Conservation (phyloP, 208 protist genomes). For the Entamoeba histolytica region DNA sequence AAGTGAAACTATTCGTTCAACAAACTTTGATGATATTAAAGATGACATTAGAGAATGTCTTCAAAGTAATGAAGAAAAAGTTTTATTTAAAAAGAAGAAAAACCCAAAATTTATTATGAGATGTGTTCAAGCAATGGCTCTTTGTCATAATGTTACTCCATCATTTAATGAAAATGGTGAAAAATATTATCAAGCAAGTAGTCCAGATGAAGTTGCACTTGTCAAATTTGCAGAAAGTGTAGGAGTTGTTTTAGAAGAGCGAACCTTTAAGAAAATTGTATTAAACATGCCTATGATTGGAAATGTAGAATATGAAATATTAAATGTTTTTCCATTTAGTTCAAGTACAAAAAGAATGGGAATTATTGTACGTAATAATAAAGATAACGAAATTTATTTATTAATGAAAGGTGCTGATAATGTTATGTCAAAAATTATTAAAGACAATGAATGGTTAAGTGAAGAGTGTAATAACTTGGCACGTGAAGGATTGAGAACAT, state of each 20-base stretch:
- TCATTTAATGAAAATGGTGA: constrained; percentile 41
- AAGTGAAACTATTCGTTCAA: background rate
- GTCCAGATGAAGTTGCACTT: constrained; percentile 70
- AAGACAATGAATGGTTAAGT: constrained; percentile 60
- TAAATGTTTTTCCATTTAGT: constrained; percentile 84
- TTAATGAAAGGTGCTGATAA: constrained; percentile 81
- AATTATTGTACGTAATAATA: constrained; percentile 61
- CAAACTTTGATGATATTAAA: background rate
- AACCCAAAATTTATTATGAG: too few species aligned
- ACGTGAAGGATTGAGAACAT: constrained; percentile 66
- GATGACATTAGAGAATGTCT: too few species aligned
- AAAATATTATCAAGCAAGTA: constrained; percentile 33
- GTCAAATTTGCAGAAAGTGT: constrained; percentile 65
- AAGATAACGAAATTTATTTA: constrained; percentile 46
- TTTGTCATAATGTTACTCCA: constrained; percentile 78
- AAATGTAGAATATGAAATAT: constrained; percentile 55
- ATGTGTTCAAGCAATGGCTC: constrained; percentile 19
- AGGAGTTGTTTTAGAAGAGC: constrained; percentile 30
- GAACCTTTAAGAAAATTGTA: constrained; percentile 27
- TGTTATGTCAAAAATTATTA: constrained; percentile 58
- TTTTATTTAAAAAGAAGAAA: too few species aligned
- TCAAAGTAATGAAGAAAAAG: too few species aligned
- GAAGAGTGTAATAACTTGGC: constrained; percentile 80
- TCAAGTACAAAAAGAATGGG: constrained; percentile 88
- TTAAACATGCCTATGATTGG: constrained; percentile 26